Conservation (phyloP, 371 early-diverging fungal species). For the Syncephalastrum monosporum region DNA sequence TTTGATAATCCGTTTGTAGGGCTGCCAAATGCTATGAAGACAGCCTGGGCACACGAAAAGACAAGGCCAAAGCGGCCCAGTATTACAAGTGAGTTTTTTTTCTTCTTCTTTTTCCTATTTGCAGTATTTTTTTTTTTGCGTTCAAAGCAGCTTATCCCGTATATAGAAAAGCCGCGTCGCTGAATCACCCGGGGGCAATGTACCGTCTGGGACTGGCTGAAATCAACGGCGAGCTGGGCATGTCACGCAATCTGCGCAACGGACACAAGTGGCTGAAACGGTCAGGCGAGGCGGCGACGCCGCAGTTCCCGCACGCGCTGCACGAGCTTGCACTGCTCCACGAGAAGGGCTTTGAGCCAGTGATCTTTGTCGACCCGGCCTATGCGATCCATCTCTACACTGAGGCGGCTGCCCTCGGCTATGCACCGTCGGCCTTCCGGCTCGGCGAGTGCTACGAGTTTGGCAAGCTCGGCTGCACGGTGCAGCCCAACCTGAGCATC, state of each 20-base stretch:
- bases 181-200: slow-evolving; percentile 75
- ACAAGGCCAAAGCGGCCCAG: slow-evolving; percentile 56
- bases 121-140: slow-evolving; percentile 8
- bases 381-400: slow-evolving; percentile 68
- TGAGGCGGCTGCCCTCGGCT: slow-evolving; percentile 59
- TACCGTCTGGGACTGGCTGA: slow-evolving; percentile 73
- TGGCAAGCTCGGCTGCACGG: slow-evolving; percentile 58
- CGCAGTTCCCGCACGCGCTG: slow-evolving; percentile 76
- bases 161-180: slow-evolving; percentile 67
- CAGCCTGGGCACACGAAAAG: slow-evolving; percentile 58
- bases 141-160: slow-evolving; percentile 1
- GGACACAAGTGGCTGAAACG: slow-evolving; percentile 82
- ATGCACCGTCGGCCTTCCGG: slow-evolving; percentile 71
- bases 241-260: slow-evolving; percentile 64
- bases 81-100: slow-evolving; percentile 52
- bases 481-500: slow-evolving; percentile 74
- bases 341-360: slow-evolving; percentile 68
- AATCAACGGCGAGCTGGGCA: slow-evolving; percentile 70
- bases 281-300: slow-evolving; percentile 71
- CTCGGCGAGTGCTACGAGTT: slow-evolving; percentile 86
- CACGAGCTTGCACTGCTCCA: slow-evolving; percentile 78
- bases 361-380: slow-evolving; percentile 66
- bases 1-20: slow-evolving; percentile 21
- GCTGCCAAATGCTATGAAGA: slow-evolving; percentile 67
- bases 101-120: not conserved